Conservation (phyloP, 352 stramenopile genomes). For the Phytophthora capsici region DNA sequence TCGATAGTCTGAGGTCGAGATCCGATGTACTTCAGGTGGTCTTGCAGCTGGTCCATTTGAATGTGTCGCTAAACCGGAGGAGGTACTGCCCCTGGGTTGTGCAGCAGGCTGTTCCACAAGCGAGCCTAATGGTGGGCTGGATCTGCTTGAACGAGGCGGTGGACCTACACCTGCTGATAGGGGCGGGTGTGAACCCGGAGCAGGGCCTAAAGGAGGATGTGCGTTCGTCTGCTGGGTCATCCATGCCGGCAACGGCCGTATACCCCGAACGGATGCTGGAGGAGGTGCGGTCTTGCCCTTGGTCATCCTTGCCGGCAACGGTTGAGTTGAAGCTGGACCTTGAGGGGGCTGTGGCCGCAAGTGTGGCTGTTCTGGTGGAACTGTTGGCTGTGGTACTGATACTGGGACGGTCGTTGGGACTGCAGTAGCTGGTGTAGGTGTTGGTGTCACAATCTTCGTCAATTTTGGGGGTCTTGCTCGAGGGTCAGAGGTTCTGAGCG, state of each 20-base stretch:
- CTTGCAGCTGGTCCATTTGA: background rate
- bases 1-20: conserved; percentile 40
- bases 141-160: conserved; percentile 1
- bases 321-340: background rate
- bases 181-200: background rate
- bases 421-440: background rate
- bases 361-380: conserved; percentile 8
- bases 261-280: too few relatives aligned
- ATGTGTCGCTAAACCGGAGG: background rate
- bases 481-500: conserved; percentile 13
- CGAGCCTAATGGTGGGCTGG: conserved; percentile 18
- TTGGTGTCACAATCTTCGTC: conserved; percentile 21
- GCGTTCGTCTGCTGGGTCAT: too few relatives aligned
- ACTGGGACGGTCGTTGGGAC: conserved; percentile 6
- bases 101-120: background rate
- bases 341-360: conserved; percentile 12
- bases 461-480: conserved; percentile 25
- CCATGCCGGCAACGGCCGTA: background rate
- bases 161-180: background rate
- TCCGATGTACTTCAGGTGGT: conserved; percentile 21
- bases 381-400: conserved; percentile 3
- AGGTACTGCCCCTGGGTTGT: background rate
- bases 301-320: too few relatives aligned
- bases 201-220: too few relatives aligned
- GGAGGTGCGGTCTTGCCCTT: too few relatives aligned